Base-by-base conservation (phyloP, 1,284 basidiomycete genomes). In the Irpex rosettiformis region DNA sequence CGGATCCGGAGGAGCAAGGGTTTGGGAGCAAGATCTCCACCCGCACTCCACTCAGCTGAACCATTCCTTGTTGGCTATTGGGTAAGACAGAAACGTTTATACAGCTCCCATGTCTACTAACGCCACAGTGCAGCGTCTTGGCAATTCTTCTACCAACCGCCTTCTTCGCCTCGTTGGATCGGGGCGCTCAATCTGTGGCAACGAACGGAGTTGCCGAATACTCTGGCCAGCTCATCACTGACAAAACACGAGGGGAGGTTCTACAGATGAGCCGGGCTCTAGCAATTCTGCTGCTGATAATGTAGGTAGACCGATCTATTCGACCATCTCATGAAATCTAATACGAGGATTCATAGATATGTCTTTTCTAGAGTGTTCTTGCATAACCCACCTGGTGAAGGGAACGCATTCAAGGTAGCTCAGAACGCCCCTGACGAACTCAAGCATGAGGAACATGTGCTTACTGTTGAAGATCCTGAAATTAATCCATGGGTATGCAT, bases 351-450 rank as follows among this genome's bases (percentile, higher is more conserved):
- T 4, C 21, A 29, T 59, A 86, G 85, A 6, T 89, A 89, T 63
- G 67, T 88, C 29, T 76, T 73, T 52, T 88, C 86, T 8, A 80
- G 87, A 8, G 75, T 88, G 40, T 90, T 81, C 70, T 70, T 88
- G 30, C 83, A 86, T 68, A 81, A 88, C 64, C 86, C 86, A 3
- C 86, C 86, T 0, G 85, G 84, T 6, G 77, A 83, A 1, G 77
- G 77, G 28, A 81, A 83, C 59, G 75, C 73, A 8, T 71, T 82
- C 22, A 68, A 66, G 7, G 67, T 74, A 2, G 71, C 73, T 28
- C 73, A 75, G 0, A 70, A 78, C 47, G 80, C 81, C 1, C 81
- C 82, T 0, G 66, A 72, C 75, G 74, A 27, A 59, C 45, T 82
- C 56, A 77, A 72, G 58, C 69, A 77, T 10, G 70, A 80, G 56